Conservation (phyloP, 2,329 filamentous ascomycete species). For the Cordyceps sp. region DNA sequence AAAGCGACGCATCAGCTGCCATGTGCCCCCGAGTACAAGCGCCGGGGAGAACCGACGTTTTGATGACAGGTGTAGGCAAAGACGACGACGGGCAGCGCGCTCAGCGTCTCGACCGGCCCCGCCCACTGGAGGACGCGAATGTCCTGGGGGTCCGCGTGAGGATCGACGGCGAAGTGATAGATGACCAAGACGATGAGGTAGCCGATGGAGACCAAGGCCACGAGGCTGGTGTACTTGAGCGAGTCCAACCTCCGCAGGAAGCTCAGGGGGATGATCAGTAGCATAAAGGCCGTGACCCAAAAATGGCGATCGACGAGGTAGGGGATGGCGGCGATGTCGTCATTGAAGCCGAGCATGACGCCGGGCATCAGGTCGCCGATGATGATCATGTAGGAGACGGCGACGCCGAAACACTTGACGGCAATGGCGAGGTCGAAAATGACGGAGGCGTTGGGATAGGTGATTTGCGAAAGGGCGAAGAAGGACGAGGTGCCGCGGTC, state of each 20-base stretch:
- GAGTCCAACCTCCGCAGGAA: slow-evolving; percentile 87
- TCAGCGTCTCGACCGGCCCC: slow-evolving; percentile 61
- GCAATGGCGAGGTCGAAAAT: slow-evolving; percentile 93
- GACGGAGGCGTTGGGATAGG: slow-evolving; percentile 89
- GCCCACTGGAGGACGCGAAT: slow-evolving; percentile 66
- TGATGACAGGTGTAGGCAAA: slow-evolving; percentile 99
- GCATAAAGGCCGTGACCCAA: slow-evolving; percentile 97
- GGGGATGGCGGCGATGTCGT: slow-evolving; percentile 38
- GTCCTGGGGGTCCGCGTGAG: slow-evolving; percentile 53
- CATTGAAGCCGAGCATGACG: slow-evolving; percentile 67
- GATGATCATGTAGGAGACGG: slow-evolving; percentile 94
- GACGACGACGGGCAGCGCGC: slow-evolving; percentile 83
- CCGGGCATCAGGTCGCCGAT: slow-evolving; percentile 97
- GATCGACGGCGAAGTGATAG: slow-evolving; percentile 78
- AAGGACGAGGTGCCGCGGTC: slow-evolving; percentile 82
- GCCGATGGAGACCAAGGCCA: slow-evolving; percentile 82
- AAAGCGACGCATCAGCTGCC: slow-evolving; percentile 7
- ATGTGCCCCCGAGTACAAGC: background rate
- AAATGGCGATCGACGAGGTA: slow-evolving; percentile 85
- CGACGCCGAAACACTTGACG: slow-evolving; percentile 95
- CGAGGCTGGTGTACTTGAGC: slow-evolving; percentile 88
- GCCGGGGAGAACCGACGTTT: slow-evolving; percentile 43
- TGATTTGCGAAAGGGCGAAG: slow-evolving; percentile 92
- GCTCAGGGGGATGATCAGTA: slow-evolving; percentile 84
- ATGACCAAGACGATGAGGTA: slow-evolving; percentile 88